phyloP scores from a whole-genome alignment of 768 basidiomycete species.

The Dioszegia crocea region DNA sequence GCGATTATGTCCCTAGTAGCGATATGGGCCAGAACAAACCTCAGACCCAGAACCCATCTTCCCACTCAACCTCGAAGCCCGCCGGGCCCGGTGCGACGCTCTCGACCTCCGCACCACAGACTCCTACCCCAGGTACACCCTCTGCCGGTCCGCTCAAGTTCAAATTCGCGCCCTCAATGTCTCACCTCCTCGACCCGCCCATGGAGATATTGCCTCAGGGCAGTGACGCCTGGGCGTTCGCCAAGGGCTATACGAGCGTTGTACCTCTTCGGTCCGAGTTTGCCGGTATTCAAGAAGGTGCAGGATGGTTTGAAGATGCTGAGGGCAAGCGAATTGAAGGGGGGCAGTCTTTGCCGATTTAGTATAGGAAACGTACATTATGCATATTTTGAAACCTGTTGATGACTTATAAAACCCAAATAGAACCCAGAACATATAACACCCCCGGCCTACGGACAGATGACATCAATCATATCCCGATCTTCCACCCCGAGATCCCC shows the following conservation, averaged over 20 bases:
- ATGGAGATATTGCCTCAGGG: slow-evolving; percentile 64
- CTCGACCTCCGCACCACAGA: slow-evolving; percentile 14
- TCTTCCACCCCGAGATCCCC: slow-evolving; percentile 15
- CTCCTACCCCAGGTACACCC: not conserved
- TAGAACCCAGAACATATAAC: not conserved
- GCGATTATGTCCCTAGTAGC: slow-evolving; percentile 22
- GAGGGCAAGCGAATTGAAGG: not conserved
- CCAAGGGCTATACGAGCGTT: slow-evolving; percentile 28
- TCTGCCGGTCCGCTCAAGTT: slow-evolving; percentile 55
- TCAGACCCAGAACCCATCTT: slow-evolving; percentile 11
- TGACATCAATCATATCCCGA: slow-evolving; percentile 18
- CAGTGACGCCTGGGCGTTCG: slow-evolving; percentile 59
- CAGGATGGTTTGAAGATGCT: slow-evolving; percentile 6
- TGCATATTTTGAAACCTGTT: not conserved
- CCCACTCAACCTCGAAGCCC: slow-evolving; percentile 8
- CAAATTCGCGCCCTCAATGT: slow-evolving; percentile 71
- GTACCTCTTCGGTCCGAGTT: slow-evolving; percentile 7
- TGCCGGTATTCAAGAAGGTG: slow-evolving; percentile 6
- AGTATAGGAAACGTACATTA: not conserved
- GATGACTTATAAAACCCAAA: not conserved
- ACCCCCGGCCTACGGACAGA: not conserved
- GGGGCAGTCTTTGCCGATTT: not conserved
- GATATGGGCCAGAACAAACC: slow-evolving; percentile 16
- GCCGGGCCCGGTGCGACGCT: slow-evolving; percentile 40
- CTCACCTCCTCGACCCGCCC: slow-evolving; percentile 62